Evolutionary conservation across 2,329 filamentous ascomycete species (phyloP), one percentile per base, ranked within the genome.

Genomic region (Aspergillus sergii): DNA sequence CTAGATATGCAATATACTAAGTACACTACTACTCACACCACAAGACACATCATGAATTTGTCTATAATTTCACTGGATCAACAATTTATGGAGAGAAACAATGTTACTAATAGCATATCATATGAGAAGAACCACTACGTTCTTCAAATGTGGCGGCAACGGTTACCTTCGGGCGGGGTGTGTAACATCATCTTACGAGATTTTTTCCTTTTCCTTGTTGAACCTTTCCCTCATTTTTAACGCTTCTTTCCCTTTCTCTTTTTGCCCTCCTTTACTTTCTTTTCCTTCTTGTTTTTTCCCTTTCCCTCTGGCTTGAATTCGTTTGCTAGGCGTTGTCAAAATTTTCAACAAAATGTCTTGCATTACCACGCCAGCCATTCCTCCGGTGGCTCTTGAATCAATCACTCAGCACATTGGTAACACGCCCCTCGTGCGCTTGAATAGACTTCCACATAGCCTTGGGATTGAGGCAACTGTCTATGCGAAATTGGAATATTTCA

Each of bases 371-470:
- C 81, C 84, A 67, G 80, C 81, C 64, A 76, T 83, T 64, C 85
- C 85, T 51, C 85, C 86, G 2, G 80, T 83, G 66, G 83, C 84
- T 62, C 85, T 89, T 79, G 80, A 88, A 73, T 89, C 88, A 61
- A 91, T 94, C 68, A 91, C 89, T 53, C 89, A 97, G 80, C 88
- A 97, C 69, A 97, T 99, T 72, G 94, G 94, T 74, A 94, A 96
- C 80, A 97, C 94, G 46, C 95, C 95, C n/a, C 88, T 99, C 59
- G 93, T 99, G 48, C 91, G 91, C 57, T 85, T 99, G 67, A 97
- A 97, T 83, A 93, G 91, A 82, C 89, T 99, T 66, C 95, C 95
- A 3, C 90, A 95, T 76, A 94, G 92, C 59, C 85, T 97, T 23
- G 94, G 94, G 59, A 91, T 99, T 73, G 89, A 95, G 77, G 92